phyloP scores from a whole-genome alignment of 2,329 filamentous ascomycete genomes.

The Aspergillus tanneri region DNA sequence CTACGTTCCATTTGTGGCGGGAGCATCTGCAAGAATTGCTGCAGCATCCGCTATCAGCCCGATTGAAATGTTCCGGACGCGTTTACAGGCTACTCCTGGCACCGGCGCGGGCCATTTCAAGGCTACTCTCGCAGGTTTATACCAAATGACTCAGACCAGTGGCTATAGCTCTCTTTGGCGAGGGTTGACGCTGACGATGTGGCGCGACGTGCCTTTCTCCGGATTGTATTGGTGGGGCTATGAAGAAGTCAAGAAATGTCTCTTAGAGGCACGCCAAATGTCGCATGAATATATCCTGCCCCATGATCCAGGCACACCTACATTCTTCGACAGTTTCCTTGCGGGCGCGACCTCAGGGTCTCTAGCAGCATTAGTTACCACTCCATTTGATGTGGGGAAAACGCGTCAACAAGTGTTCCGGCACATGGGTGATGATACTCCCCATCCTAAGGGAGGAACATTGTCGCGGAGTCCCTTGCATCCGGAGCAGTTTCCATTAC shows the following conservation, averaged over 20 bases:
- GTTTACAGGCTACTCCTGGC: slow-evolving; percentile 75
- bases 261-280: slow-evolving; percentile 67
- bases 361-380: slow-evolving; percentile 83
- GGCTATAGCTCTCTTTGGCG: slow-evolving; percentile 87
- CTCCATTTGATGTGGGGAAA: slow-evolving; percentile 96
- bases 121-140: slow-evolving; percentile 72
- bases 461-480: slow-evolving; percentile 23
- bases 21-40: slow-evolving; percentile 71
- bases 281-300: slow-evolving; percentile 43
- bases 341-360: slow-evolving; percentile 82
- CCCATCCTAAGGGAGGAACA: slow-evolving; percentile 18
- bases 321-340: slow-evolving; percentile 84
- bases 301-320: slow-evolving; percentile 70
- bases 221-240: slow-evolving; percentile 99
- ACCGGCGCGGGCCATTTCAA: slow-evolving; percentile 66
- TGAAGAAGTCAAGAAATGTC: slow-evolving; percentile 70
- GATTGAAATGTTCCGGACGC: slow-evolving; percentile 89
- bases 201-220: slow-evolving; percentile 96
- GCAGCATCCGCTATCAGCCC: slow-evolving; percentile 83
- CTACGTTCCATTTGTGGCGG: slow-evolving; percentile 77
- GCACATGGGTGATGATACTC: slow-evolving; percentile 51
- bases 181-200: slow-evolving; percentile 84
- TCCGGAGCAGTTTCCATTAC: slow-evolving; percentile 77
- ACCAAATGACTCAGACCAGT: slow-evolving; percentile 72
- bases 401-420: slow-evolving; percentile 84